These are phyloP conservation scores for Mycena amicta DNA, from an alignment of 768 basidiomycete species.

Conservation along the genomic window DNA sequence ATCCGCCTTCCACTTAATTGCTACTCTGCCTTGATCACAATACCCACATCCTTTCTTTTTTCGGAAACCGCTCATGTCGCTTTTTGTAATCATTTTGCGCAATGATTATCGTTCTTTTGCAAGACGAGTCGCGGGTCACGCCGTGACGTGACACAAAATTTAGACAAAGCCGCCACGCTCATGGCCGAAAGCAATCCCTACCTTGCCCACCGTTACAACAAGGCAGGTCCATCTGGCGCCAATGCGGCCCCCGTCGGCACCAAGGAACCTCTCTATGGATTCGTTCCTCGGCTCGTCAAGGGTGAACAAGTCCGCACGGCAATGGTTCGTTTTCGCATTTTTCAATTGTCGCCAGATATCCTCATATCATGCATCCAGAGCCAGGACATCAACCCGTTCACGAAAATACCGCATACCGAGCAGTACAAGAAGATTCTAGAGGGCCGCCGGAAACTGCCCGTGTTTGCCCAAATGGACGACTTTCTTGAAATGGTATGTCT, in stretches of 20 bases:
- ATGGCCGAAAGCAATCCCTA: constrained; percentile 51
- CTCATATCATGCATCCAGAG: constrained; percentile 48
- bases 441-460: constrained; percentile 85
- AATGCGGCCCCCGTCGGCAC: constrained; percentile 23
- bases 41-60: constrained; percentile 58
- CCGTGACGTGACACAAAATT: constrained; percentile 6
- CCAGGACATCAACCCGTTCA: constrained; percentile 86
- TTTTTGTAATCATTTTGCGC: constrained; percentile 58
- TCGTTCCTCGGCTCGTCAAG: constrained; percentile 69
- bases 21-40: constrained; percentile 53
- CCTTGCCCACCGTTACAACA: constrained; percentile 43
- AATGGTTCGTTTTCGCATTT: constrained; percentile 53
- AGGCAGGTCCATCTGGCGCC: constrained; percentile 33
- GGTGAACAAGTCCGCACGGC: constrained; percentile 67
- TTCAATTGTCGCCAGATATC: neutral
- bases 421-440: constrained; percentile 88
- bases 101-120: constrained; percentile 13
- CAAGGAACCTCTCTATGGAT: constrained; percentile 71
- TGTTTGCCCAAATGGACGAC: constrained; percentile 89
- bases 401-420: constrained; percentile 70
- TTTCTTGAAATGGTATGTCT: constrained; percentile 84
- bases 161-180: constrained; percentile 1
- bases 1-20: constrained; percentile 58
- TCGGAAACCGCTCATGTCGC: constrained; percentile 58
- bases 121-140: constrained; percentile 22